Evolutionary conservation across 352 stramenopile species (phyloP).

Genomic region (Phytophthora fragariaefolia): DNA sequence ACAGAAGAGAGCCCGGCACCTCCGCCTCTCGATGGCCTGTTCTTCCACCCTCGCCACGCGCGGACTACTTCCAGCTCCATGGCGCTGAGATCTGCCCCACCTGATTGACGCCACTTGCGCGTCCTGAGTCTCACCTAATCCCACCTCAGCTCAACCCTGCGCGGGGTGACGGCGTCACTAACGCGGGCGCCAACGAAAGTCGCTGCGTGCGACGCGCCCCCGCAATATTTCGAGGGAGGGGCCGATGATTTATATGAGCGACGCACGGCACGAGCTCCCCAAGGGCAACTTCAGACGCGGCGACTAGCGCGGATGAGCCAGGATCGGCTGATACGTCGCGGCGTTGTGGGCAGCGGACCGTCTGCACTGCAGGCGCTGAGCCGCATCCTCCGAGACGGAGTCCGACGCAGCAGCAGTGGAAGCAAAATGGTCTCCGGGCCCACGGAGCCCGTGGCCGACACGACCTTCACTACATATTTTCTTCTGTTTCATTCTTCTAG

Average conservation of each 20-base stretch:
- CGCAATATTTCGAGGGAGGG: constrained; percentile 16
- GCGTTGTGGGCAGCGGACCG: constrained; percentile 17
- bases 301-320: constrained; percentile 9
- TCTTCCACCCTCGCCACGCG: constrained; percentile 6
- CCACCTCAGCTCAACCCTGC: too few species aligned
- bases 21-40: constrained; percentile 7
- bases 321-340: constrained; percentile 16
- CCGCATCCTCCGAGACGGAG: not conserved
- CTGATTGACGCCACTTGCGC: not conserved
- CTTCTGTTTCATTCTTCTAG: constrained; percentile 7
- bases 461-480: not conserved
- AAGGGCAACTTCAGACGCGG: constrained; percentile 17
- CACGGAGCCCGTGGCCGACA: not conserved
- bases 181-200: constrained; percentile 13
- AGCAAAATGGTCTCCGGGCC: too few species aligned
- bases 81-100: not conserved
- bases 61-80: constrained; percentile 19
- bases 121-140: not conserved
- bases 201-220: constrained; percentile 12
- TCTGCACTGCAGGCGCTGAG: constrained; percentile 6
- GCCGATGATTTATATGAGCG: constrained; percentile 35
- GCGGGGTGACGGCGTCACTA: not conserved
- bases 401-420: not conserved
- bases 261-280: constrained; percentile 20
- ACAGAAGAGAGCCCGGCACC: not conserved